Evolutionary conservation across 1,284 basidiomycete species (phyloP), one percentile per base, ranked within the genome.

Genomic region (Sanguinoderma infundibulare): DNA sequence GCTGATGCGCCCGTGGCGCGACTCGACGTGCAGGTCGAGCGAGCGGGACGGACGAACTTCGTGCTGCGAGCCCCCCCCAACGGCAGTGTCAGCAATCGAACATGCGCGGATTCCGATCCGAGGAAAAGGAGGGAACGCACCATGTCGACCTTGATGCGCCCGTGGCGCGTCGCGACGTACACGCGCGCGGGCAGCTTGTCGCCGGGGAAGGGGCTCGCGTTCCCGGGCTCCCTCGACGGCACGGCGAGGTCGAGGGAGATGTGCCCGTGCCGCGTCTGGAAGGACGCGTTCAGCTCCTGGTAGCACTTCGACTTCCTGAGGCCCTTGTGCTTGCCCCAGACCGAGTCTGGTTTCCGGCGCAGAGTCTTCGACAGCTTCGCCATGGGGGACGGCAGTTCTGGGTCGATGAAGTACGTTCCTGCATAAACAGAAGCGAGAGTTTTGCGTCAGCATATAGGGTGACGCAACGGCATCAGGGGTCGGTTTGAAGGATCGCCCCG

Each of bases 201-300:
- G 1, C 24, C 12, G 12, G 30, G 47, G 4, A 40, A 32, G 17
- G 58, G 44, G 28, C 17, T 51, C 22, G 55, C n/a, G 24, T n/a
- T 9, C n/a, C 38, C 46, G 12, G 52, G 15, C 2, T 57, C 50
- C 26, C 20, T 58, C 50, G 26, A 68, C 61, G 30, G 32, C 12
- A 69, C 58, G 14, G 64, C 61, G 12, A 69, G 9, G 26, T 66
- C 62, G 26, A 73, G 63, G 56, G 42, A 64, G 53, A 74, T 68
- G 20, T 62, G 49, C 12, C 72, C 72, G 46, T 72, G 70, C 10
- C 69, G 70, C 0, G 73, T 73, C 34, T 67, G 59, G 65, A 74
- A 73, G 2, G 66, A 60, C 7, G 72, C 72, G 56, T 73, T 70
- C n/a, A 69, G 53, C 17, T 70, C 63, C 30, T 51, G 30, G 20